These are phyloP conservation scores for Lyophyllum semitale DNA, from an alignment of 768 basidiomycete species.

Conservation along the genomic window DNA sequence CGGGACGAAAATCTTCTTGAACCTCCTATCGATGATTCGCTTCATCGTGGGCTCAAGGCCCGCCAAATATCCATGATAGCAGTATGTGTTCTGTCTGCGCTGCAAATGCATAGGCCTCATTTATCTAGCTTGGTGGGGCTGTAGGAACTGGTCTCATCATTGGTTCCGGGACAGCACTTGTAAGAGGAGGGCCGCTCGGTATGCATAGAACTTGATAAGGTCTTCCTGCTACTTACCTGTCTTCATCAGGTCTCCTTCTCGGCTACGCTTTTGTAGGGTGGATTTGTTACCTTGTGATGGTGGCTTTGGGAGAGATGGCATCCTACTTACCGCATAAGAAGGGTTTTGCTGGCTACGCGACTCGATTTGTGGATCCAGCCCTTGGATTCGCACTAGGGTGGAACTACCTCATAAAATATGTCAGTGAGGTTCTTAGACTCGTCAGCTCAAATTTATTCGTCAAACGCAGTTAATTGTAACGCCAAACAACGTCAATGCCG, in stretches of 20 bases:
- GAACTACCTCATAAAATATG: slow-evolving; percentile 64
- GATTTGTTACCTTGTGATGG: slow-evolving; percentile 62
- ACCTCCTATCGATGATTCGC: slow-evolving; percentile 33
- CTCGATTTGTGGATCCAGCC: slow-evolving; percentile 68
- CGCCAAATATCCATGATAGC: slow-evolving; percentile 61
- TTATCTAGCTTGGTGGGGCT: slow-evolving; percentile 44
- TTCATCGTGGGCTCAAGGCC: slow-evolving; percentile 53
- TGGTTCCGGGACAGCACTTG: slow-evolving; percentile 59
- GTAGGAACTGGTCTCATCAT: slow-evolving; percentile 59
- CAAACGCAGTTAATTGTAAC: slow-evolving; percentile 56
- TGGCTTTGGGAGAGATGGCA: slow-evolving; percentile 53
- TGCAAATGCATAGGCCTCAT: background rate
- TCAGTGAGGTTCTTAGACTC: slow-evolving; percentile 21
- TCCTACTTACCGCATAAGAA: slow-evolving; percentile 61
- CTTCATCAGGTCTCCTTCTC: slow-evolving; percentile 24
- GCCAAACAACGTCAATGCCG: slow-evolving; percentile 66
- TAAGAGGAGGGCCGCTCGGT: slow-evolving; percentile 56
- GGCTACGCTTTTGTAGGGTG: slow-evolving; percentile 54
- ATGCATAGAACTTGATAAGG: slow-evolving; percentile 1
- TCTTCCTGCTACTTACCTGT: background rate
- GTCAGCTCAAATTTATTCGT: background rate
- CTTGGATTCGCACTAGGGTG: slow-evolving; percentile 68
- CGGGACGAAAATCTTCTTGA: slow-evolving; percentile 33
- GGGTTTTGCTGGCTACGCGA: slow-evolving; percentile 60
- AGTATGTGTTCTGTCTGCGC: slow-evolving; percentile 24